phyloP scores from a whole-genome alignment of 169 alveolate genomes.

The Plasmodium coatneyi region DNA sequence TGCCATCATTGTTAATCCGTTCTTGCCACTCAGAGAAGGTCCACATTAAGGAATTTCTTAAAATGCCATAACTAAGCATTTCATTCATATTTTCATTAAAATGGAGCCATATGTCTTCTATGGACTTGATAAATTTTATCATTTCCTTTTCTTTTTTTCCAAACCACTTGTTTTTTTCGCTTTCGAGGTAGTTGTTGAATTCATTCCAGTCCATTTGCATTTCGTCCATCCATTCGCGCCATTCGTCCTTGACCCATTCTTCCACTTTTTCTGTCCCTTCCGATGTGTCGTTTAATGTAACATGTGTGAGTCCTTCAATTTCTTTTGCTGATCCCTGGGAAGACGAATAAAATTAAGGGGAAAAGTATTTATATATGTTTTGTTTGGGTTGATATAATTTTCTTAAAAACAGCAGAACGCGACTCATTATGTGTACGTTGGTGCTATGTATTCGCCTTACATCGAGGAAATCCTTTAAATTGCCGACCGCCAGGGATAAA shows the following conservation, averaged over 20 bases:
- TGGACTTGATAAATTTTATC: not conserved
- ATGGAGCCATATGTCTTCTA: constrained; percentile 9
- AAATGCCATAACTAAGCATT: constrained; percentile 1
- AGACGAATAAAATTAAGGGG: not conserved
- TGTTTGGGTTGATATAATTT: not conserved
- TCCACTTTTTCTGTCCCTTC: not conserved
- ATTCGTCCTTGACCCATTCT: constrained; percentile 7
- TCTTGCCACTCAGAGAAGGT: not conserved
- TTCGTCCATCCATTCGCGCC: constrained; percentile 14
- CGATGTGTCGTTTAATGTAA: not conserved
- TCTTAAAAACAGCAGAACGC: not conserved
- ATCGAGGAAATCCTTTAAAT: not conserved
- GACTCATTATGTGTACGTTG: not conserved
- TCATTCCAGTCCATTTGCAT: not conserved
- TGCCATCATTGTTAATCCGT: constrained; percentile 14
- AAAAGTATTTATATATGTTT: not conserved
- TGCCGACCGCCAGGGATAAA: not conserved
- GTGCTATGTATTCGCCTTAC: not conserved
- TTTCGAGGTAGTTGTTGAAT: not conserved
- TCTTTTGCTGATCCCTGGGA: not conserved
- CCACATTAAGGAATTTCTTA: not conserved
- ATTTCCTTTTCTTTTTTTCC: constrained; percentile 11
- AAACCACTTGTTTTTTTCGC: constrained; percentile 25
- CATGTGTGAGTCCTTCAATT: not conserved
- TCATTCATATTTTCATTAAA: not conserved